Percentiles rank a stretch among this genome's conserved stretches.
Evolutionary conservation across 2,329 filamentous ascomycete genomes (phyloP).

Genomic region (Penicillium sp.): DNA sequence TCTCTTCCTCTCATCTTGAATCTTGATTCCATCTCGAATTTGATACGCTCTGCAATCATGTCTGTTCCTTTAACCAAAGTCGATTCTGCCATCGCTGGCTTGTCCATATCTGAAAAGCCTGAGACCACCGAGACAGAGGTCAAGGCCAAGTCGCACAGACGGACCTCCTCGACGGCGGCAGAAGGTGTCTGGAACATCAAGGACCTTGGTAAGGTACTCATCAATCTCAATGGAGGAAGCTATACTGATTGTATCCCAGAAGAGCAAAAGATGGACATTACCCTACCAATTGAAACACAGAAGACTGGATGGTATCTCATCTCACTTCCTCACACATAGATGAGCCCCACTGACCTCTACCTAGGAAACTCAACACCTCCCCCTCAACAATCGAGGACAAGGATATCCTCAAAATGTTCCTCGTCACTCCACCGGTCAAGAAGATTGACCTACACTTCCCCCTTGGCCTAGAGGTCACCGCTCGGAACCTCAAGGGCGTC

Average conservation of each 20-base stretch:
- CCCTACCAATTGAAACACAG: conserved; percentile 36
- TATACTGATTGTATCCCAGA: conserved; percentile 17
- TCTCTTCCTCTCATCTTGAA: background rate
- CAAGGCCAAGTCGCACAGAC: conserved; percentile 56
- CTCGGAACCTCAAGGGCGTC: conserved; percentile 87
- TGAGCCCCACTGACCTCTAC: background rate
- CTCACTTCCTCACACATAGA: background rate
- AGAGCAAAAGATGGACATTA: conserved; percentile 31
- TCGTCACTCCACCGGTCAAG: conserved; percentile 81
- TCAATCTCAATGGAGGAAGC: background rate
- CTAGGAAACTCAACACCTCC: conserved; percentile 91
- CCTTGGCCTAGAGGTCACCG: conserved; percentile 79
- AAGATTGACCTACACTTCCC: conserved; percentile 93
- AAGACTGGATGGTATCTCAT: conserved; percentile 33
- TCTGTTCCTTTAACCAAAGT: conserved; percentile 74
- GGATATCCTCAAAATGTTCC: conserved; percentile 74
- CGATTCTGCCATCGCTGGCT: conserved; percentile 84
- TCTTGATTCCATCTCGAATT: conserved; percentile 6
- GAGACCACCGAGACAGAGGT: conserved; percentile 31
- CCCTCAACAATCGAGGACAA: conserved; percentile 75
- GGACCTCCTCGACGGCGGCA: conserved; percentile 68
- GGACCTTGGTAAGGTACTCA: conserved; percentile 68
- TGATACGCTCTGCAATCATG: conserved; percentile 42
- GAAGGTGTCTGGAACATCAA: conserved; percentile 77
- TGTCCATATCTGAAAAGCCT: conserved; percentile 62